phyloP scores from a whole-genome alignment of 73 alveolate species.

The Durusdinium trenchii region DNA sequence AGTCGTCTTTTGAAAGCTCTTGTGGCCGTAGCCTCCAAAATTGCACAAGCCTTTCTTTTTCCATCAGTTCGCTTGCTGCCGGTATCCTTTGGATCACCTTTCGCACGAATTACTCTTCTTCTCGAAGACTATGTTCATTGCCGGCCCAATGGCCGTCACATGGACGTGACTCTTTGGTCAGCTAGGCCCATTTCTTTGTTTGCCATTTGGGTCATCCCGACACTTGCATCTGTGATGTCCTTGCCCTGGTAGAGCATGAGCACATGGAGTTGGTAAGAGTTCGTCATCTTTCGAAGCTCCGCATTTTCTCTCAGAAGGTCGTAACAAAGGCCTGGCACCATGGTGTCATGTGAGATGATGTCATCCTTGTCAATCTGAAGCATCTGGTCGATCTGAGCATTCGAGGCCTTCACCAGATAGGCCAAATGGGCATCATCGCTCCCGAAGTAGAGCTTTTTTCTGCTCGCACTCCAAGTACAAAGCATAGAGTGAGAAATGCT shows the following conservation, averaged over 20 bases:
- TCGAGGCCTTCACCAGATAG: slow-evolving; percentile 63
- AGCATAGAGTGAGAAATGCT: slow-evolving; percentile 85
- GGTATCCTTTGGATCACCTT: no score
- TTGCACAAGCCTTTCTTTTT: no score
- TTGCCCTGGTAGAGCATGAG: slow-evolving; percentile 77
- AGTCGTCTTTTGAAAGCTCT: no score
- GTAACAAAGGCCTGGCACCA: slow-evolving; percentile 85
- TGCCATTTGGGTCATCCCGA: neutral
- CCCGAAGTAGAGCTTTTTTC: slow-evolving; percentile 24
- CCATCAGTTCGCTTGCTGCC: no score
- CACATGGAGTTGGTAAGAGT: slow-evolving; percentile 79
- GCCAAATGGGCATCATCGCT: slow-evolving; percentile 59
- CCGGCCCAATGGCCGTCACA: no score
- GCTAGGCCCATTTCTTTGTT: neutral
- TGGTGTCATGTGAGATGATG: slow-evolving; percentile 71
- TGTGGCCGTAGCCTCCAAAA: no score
- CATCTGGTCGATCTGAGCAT: slow-evolving; percentile 10
- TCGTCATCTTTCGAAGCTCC: slow-evolving; percentile 90
- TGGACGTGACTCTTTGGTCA: no score
- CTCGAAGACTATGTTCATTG: no score
- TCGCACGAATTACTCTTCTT: no score
- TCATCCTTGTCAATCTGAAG: slow-evolving; percentile 66
- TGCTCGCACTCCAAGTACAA: slow-evolving; percentile 72
- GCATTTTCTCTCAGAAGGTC: slow-evolving; percentile 92
- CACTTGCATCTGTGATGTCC: slow-evolving; percentile 57